Conservation (phyloP, 495 filamentous ascomycete species). For the Penicillium steckii region DNA sequence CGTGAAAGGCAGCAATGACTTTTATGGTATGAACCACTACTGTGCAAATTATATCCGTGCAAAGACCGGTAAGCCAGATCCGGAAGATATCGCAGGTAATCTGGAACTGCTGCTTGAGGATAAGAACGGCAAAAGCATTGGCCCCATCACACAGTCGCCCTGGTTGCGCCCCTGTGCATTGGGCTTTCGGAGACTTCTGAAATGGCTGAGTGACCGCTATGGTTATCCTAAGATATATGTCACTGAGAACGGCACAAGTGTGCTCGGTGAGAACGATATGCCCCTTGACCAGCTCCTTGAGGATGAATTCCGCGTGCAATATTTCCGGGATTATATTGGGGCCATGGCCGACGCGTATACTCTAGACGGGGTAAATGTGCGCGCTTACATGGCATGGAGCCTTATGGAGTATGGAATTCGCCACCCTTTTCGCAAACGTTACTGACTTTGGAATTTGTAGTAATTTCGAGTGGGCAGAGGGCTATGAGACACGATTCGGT, state of each 20-base stretch:
- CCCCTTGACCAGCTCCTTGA: conserved; percentile 64
- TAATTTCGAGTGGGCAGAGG: conserved; percentile 67
- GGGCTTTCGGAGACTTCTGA: conserved; percentile 73
- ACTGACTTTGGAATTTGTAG: conserved; percentile 26
- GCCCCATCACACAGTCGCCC: conserved; percentile 70
- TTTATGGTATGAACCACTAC: conserved; percentile 87
- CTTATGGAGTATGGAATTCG: conserved; percentile 61
- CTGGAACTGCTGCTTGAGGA: conserved; percentile 64
- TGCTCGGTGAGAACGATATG: conserved; percentile 77
- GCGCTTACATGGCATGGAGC: conserved; percentile 77
- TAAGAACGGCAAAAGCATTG: conserved; percentile 67
- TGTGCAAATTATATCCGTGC: conserved; percentile 80
- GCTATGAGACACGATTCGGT: conserved; percentile 81
- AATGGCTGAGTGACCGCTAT: conserved; percentile 78
- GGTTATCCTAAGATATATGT: conserved; percentile 72
- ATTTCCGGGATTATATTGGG: conserved; percentile 70
- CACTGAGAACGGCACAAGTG: conserved; percentile 77
- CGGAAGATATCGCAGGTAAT: conserved; percentile 68
- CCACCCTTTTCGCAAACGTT: background rate
- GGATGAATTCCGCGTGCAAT: conserved; percentile 72
- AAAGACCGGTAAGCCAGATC: conserved; percentile 54
- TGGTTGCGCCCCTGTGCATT: conserved; percentile 71
- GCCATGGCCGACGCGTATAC: conserved; percentile 67
- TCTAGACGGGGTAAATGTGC: conserved; percentile 68
- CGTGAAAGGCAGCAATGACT: conserved; percentile 74